Evolutionary conservation across 345 rosid species (phyloP), one percentile per base, ranked within the genome.

Genomic region (Firmiana major): DNA sequence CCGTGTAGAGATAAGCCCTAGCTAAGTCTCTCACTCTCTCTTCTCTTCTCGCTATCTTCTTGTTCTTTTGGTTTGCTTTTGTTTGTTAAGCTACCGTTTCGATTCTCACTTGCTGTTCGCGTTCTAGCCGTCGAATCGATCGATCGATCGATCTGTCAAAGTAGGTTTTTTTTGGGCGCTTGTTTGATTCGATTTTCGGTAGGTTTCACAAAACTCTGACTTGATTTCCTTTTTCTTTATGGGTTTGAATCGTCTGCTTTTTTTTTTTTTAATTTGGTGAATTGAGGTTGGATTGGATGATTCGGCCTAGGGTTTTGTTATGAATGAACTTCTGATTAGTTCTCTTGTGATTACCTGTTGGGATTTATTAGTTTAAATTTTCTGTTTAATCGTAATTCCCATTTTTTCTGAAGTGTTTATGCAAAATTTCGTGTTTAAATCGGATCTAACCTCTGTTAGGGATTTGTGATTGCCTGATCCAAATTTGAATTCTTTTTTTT

Each of bases 1-100:
- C 74, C 31, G 74, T n/a, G 62, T 34, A 12, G 75, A 71, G 75
- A 36, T 34, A 53, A 71, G 36, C 62, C 75, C 63, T 53, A 6
- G 1, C 6, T 51, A 51, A 15, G 4, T 51, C 55, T 51, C 43
- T 53, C 60, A 10, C 46, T 49, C 60, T n/a, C 17, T 19, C 45
- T 51, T 51, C 19, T 16, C 53, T 3, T 15, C 19, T 15, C 19
- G 17, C 19, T 49, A 24, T 31, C 43, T 19, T 28, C 43, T 34
- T 9, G 6, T 34, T n/a, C 6, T 36, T 12, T 36, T 34, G 10
- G 55, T 53, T 19, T 40, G 7, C 6, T 53, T n/a, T 53, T 31
- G 34, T 2, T 31, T 31, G 34, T 2, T 31, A 17, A 7, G 7
- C 68, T 63, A 2, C 9, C 4, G 15, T 71, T 2, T 71, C 22